Base-by-base conservation (phyloP, 305 asterid species). In the Salvia sclarea region DNA sequence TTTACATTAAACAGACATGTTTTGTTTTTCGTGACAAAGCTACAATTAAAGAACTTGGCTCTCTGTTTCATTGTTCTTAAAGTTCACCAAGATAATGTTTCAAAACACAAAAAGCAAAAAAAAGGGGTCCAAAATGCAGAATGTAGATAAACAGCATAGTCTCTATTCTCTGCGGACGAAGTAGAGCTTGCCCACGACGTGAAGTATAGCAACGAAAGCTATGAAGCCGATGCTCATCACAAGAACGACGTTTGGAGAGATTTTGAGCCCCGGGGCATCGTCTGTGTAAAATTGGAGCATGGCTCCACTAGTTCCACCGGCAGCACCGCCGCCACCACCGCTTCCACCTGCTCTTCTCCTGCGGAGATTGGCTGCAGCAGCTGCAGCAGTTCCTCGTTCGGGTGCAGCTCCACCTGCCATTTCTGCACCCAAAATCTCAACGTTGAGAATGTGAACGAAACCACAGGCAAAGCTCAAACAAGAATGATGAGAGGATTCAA, bases 281-380 rank as follows among this genome's bases (percentile, higher is more conserved):
- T 89, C 95, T 1, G 98, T 89, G 75, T 89, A 91, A 64, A 91
- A 91, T 55, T 91, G 96, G 73, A 91, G 96, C 96, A 91, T 91
- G 71, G 89, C 84, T 33, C 98, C 97, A 53, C 97, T 68, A 12
- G 93, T 85, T 56, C 91, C 93, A 24, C 90, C 90, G 1, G 82
- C 79, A 6, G 90, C 87, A 7, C 91, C 92, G 33, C 88, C 82
- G 3, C 35, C 61, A 38, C 88, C 82, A 3, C 35, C 61, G 16
- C 47, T 59, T 17, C 61, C 74, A 12, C 78, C 75, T 9, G 91
- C 69, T 80, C 83, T 83, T 64, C 95, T 82, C 57, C 91, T 52
- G 6, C 94, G 93, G 76, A 86, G 80, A 68, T 86, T 89, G 60
- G 94, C 94, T 10, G 95, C 95, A 2, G 95, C 89, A 0, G 96